Base-by-base conservation (phyloP, 2,329 filamentous ascomycete species). In the Aschersonia sp. region DNA sequence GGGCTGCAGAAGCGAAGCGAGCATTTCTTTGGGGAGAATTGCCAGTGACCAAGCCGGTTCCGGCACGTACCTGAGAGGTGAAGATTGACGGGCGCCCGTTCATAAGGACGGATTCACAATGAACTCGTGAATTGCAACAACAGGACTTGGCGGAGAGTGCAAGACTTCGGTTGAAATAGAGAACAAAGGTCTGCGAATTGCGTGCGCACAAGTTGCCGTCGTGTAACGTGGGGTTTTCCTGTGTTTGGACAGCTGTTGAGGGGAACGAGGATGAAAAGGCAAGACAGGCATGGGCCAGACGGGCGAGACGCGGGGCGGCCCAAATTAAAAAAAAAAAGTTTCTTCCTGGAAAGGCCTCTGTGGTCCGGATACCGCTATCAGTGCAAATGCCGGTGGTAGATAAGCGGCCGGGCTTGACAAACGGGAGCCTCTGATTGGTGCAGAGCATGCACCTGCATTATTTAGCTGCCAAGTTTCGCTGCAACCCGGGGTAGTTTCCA, bases 1-100 rank as follows among this genome's bases (percentile, higher is more conserved):
- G 22, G 22, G 22, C 22, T 22, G 22, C 22, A 22, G 22, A 22
- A 22, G 22, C 22, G 22, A 22, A 22, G 22, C 22, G 22, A 22
- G 22, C 22, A 22, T 22, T 22, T 22, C 22, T 22, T 22, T 22
- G 22, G 22, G 22, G 22, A 22, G 22, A 22, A 22, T 22, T 22
- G 22, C 22, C 33, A 14, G 33, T 35, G 9, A 33, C n/a, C 29
- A 41, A 39, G 40, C 43, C 42, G 43, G 43, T 46, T 43, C 44
- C 74, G 44, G 47, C 43, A 50, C 55, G 53, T 82, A 87, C 84
- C 80, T 89, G 85, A 70, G 84, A 89, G 72, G 85, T 89, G 75
- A 87, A 89, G 68, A 83, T 77, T 68, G 85, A 87, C 71, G 78
- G 75, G 77, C 82, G 81, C 75, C 83, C 83, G 83, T 81, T 84